A percentile compares a stretch with the other conserved stretches of the same genome.
Conservation (phyloP, 1,284 basidiomycete species). For the Pterulicium gracile region DNA sequence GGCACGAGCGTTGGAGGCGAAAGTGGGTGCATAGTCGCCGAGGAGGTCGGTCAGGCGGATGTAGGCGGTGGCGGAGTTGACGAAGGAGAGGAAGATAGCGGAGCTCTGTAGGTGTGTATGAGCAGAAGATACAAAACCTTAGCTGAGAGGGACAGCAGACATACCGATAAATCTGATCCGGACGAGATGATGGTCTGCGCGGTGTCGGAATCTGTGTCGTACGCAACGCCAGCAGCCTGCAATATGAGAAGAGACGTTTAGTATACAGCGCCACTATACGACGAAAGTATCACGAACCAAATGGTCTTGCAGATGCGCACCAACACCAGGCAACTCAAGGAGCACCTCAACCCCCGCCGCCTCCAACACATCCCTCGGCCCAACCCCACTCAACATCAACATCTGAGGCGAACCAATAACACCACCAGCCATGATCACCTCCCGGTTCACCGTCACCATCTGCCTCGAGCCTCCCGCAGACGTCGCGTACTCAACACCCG, state of each 20-base stretch:
- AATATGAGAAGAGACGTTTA: conserved; percentile 22
- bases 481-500: conserved; percentile 44
- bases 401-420: conserved; percentile 48
- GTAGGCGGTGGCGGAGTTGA: conserved; percentile 62
- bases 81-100: conserved; percentile 41
- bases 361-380: conserved; percentile 44
- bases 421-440: conserved; percentile 46
- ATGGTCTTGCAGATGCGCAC: conserved; percentile 70
- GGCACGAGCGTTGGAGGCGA: conserved; percentile 15
- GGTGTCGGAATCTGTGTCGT: conserved; percentile 20
- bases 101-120: conserved; percentile 15
- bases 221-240: conserved; percentile 37
- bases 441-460: conserved; percentile 32
- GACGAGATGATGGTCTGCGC: conserved; percentile 14
- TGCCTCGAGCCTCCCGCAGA: conserved; percentile 20
- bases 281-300: conserved; percentile 21
- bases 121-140: conserved; percentile 3
- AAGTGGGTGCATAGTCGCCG: conserved; percentile 21
- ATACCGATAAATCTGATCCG: background rate
- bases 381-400: conserved; percentile 64
- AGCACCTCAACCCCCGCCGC: conserved; percentile 35
- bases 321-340: conserved; percentile 59
- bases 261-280: conserved; percentile 4
- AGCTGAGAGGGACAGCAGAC: background rate
- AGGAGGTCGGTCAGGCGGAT: conserved; percentile 44